A percentile compares a stretch with the other conserved stretches of the same genome.
Evolutionary conservation across 2,329 filamentous ascomycete genomes (phyloP).

Genomic region (Chaetomium strumarium): DNA sequence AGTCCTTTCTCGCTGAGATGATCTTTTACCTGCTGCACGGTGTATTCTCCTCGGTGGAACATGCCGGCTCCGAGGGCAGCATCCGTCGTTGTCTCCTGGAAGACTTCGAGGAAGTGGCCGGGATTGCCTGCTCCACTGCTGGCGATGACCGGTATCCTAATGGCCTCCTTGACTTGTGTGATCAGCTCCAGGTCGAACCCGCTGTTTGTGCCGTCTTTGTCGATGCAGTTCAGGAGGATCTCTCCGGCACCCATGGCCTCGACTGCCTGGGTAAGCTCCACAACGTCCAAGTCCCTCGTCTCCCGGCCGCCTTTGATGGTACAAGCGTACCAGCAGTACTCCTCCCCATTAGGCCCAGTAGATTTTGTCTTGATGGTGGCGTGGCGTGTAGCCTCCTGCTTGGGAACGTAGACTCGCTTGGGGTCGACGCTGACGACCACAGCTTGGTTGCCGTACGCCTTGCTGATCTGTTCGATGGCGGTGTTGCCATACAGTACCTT

Average conservation of each 20-base stretch:
- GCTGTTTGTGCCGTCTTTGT: conserved; percentile 89
- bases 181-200: conserved; percentile 95
- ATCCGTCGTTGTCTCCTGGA: conserved; percentile 77
- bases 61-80: conserved; percentile 93
- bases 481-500: conserved; percentile 70
- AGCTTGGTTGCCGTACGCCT: conserved; percentile 91
- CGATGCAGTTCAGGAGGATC: conserved; percentile 94
- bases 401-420: conserved; percentile 79
- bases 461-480: conserved; percentile 90
- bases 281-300: conserved; percentile 87
- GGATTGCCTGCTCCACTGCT: conserved; percentile 88
- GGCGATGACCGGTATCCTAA: conserved; percentile 91
- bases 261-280: conserved; percentile 80
- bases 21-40: conserved; percentile 89
- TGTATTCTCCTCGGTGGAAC: conserved; percentile 95
- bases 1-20: conserved; percentile 65
- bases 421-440: conserved; percentile 95
- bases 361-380: conserved; percentile 62
- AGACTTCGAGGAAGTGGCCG: conserved; percentile 84
- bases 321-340: conserved; percentile 93
- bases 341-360: conserved; percentile 69
- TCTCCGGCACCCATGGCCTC: conserved; percentile 95
- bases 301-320: conserved; percentile 94
- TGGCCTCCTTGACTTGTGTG: conserved; percentile 74
- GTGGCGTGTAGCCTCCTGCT: conserved; percentile 65